Evolutionary conservation across 305 asterid species (phyloP), one percentile per base, ranked within the genome.

Genomic region (Fraxinus dipetala): DNA sequence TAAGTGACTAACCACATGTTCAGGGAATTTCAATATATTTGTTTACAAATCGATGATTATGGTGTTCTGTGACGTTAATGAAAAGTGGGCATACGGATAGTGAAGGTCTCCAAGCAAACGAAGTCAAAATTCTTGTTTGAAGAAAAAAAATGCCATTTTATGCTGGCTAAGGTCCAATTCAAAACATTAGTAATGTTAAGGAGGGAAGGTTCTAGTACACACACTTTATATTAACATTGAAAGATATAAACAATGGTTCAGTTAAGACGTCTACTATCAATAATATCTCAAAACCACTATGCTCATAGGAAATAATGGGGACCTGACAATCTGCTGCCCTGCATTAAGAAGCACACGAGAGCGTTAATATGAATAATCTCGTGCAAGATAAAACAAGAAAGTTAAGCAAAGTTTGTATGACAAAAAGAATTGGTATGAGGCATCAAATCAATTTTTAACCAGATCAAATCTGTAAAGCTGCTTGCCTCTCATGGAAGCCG

Each of bases 261-360:
- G 9, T 75, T 14, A 38, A 75, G 32, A 63, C 22, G 32, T 63
- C 11, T 34, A 7, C 20, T 10, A 7, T 6, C 18, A 72, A 72
- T 34, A 43, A 18, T 22, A 75, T 43, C 51, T 40, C 78, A 36
- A 38, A 75, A 16, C n/a, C 20, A 38, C 24, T 11, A 14, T 11
- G 59, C 79, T 22, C 59, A 26, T 5, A 10, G 63, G 32, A 73
- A 75, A 75, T 75, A 40, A 75, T 75, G 34, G 56, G 45, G 4
- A 94, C 98, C 97, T 31, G 97, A 82, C 91, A 90, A 88, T 92
- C 98, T 10, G 95, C 97, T 35, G 97, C 97, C 95, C 97, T 94
- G 97, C 80, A 81, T 83, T 72, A 91, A 83, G 80, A 85, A 75
- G 78, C 79, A 89, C 75, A 80, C 51, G 32, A 34, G 20, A 54